These are phyloP conservation scores for Phytopythium vexans DNA, from an alignment of 352 stramenopile species.

Conservation along the genomic window DNA sequence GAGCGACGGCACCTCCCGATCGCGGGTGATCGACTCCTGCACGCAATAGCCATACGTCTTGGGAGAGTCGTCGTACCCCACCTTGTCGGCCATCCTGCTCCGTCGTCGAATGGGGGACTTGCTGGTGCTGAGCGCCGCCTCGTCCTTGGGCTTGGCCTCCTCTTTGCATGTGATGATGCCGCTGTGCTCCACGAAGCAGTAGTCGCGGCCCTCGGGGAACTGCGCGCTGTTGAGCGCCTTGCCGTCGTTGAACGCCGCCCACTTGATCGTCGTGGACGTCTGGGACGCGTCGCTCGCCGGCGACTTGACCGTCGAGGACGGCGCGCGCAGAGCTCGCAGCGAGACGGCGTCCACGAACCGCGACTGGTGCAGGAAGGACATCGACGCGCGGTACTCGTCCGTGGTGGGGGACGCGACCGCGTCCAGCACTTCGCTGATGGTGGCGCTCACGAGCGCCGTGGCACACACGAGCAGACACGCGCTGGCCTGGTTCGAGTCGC, in stretches of 20 bases:
- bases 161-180: conserved; percentile 34
- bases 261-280: conserved; percentile 72
- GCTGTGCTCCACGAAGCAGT: conserved; percentile 77
- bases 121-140: not conserved
- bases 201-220: conserved; percentile 47
- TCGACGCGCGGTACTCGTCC: conserved; percentile 61
- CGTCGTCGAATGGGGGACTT: not conserved
- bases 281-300: conserved; percentile 8
- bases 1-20: conserved; percentile 56
- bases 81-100: no score
- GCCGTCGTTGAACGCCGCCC: conserved; percentile 62
- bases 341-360: conserved; percentile 61
- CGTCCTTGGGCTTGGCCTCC: not conserved
- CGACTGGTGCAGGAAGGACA: conserved; percentile 59
- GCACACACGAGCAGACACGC: conserved; percentile 66
- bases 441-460: conserved; percentile 45
- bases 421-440: conserved; percentile 65
- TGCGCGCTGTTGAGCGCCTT: conserved; percentile 22
- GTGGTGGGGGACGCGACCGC: conserved; percentile 56
- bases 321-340: conserved; percentile 19
- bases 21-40: conserved; percentile 61
- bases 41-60: conserved; percentile 60
- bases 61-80: not conserved
- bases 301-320: conserved; percentile 19
- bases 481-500: conserved; percentile 9